These are phyloP conservation scores for Patellaria atrata DNA, from an alignment of 495 filamentous ascomycete genomes.

Conservation along the genomic window DNA sequence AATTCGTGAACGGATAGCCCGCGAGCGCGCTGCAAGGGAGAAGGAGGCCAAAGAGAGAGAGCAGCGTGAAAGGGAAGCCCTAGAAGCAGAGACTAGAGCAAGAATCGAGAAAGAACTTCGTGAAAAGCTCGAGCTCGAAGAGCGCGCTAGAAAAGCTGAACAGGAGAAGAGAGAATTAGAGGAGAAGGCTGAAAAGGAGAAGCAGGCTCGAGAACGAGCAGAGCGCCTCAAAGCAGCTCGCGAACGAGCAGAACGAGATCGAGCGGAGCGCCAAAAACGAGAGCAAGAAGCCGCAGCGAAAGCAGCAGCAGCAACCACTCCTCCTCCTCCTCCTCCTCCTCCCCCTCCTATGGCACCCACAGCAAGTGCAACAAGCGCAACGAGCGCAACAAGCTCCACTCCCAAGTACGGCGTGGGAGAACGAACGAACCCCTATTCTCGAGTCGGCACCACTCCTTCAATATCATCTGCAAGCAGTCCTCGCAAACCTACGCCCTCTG, in stretches of 20 bases:
- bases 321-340: constrained; percentile 11
- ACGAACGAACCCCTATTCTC: constrained; percentile 19
- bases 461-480: constrained; percentile 22
- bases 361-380: constrained; percentile 8
- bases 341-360: too few relatives aligned
- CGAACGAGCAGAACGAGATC: constrained; percentile 6
- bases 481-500: constrained; percentile 13
- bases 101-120: constrained; percentile 20
- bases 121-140: constrained; percentile 32
- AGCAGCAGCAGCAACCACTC: constrained; percentile 12
- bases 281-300: constrained; percentile 15
- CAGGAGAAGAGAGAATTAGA: constrained; percentile 26
- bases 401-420: constrained; percentile 21
- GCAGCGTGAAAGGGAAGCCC: constrained; percentile 20
- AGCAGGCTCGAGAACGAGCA: constrained; percentile 10
- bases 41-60: constrained; percentile 33
- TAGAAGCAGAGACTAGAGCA: constrained; percentile 22
- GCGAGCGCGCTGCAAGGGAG: constrained; percentile 31
- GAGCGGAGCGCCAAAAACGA: constrained; percentile 4
- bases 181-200: constrained; percentile 16
- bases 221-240: constrained; percentile 5
- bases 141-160: constrained; percentile 30
- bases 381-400: constrained; percentile 19
- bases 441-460: constrained; percentile 22
- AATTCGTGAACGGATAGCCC: constrained; percentile 27